Base-by-base conservation (phyloP, 2,329 filamentous ascomycete species). In the Monosporascus ibericus region DNA sequence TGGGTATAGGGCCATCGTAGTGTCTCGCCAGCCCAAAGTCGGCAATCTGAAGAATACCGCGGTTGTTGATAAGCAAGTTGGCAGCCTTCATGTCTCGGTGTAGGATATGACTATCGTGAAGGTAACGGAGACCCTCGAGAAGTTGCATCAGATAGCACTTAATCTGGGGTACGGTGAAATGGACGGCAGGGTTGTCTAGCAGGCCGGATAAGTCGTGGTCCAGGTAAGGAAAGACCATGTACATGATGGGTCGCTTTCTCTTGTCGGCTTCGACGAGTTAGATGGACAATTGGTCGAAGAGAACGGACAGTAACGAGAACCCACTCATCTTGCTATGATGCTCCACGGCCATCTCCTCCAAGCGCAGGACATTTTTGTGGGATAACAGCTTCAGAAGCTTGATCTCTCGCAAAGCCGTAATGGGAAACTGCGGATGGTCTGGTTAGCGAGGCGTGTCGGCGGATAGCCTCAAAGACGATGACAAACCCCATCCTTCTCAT, bases 161-260 rank as follows among this genome's bases (percentile, higher is more conserved):
- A 71, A 97, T 95, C 68, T 97, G 92, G 5, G 90, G 81, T 65
- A 92, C 86, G 48, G 87, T 88, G 64, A 99, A 92, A 40, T 82
- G 81, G 39, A 99, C 92, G 6, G 86, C 85, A 9, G 92, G 92
- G 63, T 99, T 99, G 69, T 97, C 94, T 63, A 99, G 84, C 30
- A 99, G 82, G 44, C 94, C 94, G 8, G 92, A 95, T n/a, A 99
- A 80, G 72, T 99, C 94, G 72, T 99, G 94, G 63, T 97, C 92
- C 91, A 97, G 96, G 70, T 99, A 99, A 6, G 92, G 94, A 44
- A 87, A 96, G 49, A 95, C 92, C 94, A 99, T 99, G 73, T 97
- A 97, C 78, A 99, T 91, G 61, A 92, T 92, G 3, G 87, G 86
- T 54, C 86, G 84, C 70, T 89, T 91, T 60, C 86, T 82, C 70